A percentile compares a stretch with the other conserved stretches of the same genome.
Evolutionary conservation across 2,329 filamentous ascomycete genomes (phyloP).

Genomic region (Penicillium sp.): DNA sequence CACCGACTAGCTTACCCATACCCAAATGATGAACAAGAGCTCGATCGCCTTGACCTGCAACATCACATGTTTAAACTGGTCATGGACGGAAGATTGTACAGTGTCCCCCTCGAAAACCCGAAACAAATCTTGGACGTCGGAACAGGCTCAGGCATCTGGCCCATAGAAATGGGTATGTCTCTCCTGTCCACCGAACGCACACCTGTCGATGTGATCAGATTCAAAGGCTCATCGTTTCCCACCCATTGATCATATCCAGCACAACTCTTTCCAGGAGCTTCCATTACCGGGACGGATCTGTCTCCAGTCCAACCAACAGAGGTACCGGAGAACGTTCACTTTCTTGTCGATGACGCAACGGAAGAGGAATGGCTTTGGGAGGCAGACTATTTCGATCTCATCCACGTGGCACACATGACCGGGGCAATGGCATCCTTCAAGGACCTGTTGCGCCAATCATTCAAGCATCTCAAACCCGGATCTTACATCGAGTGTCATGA

Average conservation of each 20-base stretch:
- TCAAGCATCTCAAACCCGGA: slow-evolving; percentile 51
- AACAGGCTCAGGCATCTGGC: slow-evolving; percentile 61
- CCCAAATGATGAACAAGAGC: slow-evolving; percentile 51
- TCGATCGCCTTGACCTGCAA: slow-evolving; percentile 51
- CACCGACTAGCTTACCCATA: slow-evolving; percentile 34
- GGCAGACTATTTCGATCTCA: slow-evolving; percentile 49
- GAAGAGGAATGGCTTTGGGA: slow-evolving; percentile 56
- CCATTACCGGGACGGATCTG: slow-evolving; percentile 59
- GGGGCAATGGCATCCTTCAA: slow-evolving; percentile 55
- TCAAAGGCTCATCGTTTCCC: slow-evolving; percentile 8
- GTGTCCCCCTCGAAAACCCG: slow-evolving; percentile 42
- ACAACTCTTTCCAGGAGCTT: slow-evolving; percentile 49
- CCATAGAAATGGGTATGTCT: slow-evolving; percentile 56
- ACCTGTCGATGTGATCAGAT: slow-evolving; percentile 3
- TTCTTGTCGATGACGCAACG: slow-evolving; percentile 64
- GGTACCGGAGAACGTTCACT: slow-evolving; percentile 67
- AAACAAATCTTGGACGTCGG: slow-evolving; percentile 52
- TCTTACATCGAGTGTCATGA: slow-evolving; percentile 46
- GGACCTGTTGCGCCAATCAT: slow-evolving; percentile 49
- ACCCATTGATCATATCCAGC: slow-evolving; percentile 21
- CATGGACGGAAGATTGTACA: slow-evolving; percentile 42
- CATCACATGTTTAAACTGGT: slow-evolving; percentile 50
- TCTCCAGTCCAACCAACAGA: slow-evolving; percentile 61
- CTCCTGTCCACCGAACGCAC: neutral
- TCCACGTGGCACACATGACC: slow-evolving; percentile 55